Evolutionary conservation across 257 asterid species (phyloP).

Genomic region (Solanum chmielewskii): DNA sequence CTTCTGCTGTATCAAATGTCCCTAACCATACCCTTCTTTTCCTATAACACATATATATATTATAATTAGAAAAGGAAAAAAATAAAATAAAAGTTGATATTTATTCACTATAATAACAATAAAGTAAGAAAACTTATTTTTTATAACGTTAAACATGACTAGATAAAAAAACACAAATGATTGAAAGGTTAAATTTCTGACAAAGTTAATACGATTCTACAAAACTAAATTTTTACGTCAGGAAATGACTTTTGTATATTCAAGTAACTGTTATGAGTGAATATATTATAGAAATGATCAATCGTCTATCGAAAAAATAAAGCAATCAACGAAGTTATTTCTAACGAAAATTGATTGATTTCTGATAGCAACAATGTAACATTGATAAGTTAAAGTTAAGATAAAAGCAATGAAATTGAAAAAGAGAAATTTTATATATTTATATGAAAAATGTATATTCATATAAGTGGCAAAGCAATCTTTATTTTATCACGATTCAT

Average conservation of each 20-base stretch:
- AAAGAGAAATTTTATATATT: background rate
- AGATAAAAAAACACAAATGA: background rate
- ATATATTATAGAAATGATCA: no score
- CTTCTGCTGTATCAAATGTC: constrained; percentile 82
- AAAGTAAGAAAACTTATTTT: background rate
- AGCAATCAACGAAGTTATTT: background rate
- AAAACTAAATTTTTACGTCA: background rate
- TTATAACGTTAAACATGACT: background rate
- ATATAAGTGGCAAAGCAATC: background rate
- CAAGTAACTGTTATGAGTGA: background rate
- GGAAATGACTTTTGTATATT: background rate
- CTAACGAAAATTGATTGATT: background rate
- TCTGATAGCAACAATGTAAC: background rate
- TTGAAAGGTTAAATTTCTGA: background rate
- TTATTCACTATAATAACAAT: background rate
- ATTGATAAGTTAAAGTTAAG: background rate
- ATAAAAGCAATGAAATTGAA: background rate
- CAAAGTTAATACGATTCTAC: rapidly evolving
- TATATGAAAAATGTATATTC: background rate
- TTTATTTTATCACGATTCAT: background rate
- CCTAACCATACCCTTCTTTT: constrained; percentile 87
- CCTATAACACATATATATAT: constrained; percentile 10
- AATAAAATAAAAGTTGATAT: background rate
- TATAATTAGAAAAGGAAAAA: background rate
- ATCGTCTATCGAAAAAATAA: background rate